Evolutionary conservation across 768 basidiomycete species (phyloP), one percentile per base, ranked within the genome.

Genomic region (Cubamyces lactineus): DNA sequence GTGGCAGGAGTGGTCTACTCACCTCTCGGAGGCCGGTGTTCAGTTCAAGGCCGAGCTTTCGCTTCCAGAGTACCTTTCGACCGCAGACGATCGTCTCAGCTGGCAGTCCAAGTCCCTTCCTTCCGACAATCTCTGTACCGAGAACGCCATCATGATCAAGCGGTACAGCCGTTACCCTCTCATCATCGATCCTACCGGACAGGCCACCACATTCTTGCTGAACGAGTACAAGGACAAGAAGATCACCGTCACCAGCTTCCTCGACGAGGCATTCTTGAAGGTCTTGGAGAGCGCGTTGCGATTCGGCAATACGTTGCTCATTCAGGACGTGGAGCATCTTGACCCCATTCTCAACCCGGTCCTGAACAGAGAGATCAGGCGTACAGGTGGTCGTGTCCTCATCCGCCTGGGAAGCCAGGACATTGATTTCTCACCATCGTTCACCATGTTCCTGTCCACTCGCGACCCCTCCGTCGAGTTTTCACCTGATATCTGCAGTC

Each of bases 71-170:
- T 99, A 96, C 74, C 84, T 98, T 40, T 98, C 97, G 5, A 96
- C 96, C 2, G 95, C 96, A 0, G 97, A 98, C 71, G 94, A 98
- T 71, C 91, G 96, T 45, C 83, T 97, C 64, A 87, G 83, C 68
- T 99, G 96, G 97, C 94, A 96, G 75, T 91, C 94, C 30, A 95
- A 94, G 70, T 89, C 93, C 0, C 81, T 98, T n/a, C 97, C 97
- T 1, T 88, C 94, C 5, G 96, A 99, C 75, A 95, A 92, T 64
- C 80, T 99, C 47, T 98, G 94, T 66, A 94, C 92, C 0, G 97
- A 98, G 78, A 99, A 99, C 72, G 97, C 97, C n/a, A 95, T 98
- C 76, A 98, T 98, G 94, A 86, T 99, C 71, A 95, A 96, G 72
- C 88, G 95, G 51, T 98, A 95, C 84, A 93, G 94, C 70, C 92